phyloP scores from a whole-genome alignment of 768 basidiomycete genomes.

The Pholiota molesta region DNA sequence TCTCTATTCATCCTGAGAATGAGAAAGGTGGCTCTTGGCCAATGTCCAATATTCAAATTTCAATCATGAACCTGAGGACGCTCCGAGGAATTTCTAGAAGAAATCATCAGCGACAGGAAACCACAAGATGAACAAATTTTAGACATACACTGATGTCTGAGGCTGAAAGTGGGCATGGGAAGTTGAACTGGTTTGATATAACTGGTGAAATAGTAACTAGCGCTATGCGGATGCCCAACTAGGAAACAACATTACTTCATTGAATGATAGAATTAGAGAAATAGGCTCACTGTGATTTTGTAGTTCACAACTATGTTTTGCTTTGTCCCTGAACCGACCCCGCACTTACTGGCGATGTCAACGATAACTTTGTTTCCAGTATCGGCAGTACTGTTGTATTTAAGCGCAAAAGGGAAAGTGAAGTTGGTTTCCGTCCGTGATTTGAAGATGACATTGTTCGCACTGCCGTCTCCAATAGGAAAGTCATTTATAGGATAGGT shows the following conservation, averaged over 20 bases:
- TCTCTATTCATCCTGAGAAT: background rate
- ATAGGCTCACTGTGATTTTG: slow-evolving; percentile 58
- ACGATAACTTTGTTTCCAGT: slow-evolving; percentile 56
- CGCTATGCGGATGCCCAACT: slow-evolving; percentile 71
- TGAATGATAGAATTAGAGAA: slow-evolving; percentile 1
- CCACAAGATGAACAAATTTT: background rate
- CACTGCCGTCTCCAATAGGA: slow-evolving; percentile 62
- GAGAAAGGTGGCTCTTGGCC: background rate
- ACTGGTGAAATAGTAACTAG: slow-evolving; percentile 68
- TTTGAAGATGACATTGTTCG: slow-evolving; percentile 48
- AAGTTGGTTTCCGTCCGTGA: slow-evolving; percentile 63
- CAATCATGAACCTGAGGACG: background rate
- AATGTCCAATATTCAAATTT: too few species aligned
- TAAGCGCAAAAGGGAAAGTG: slow-evolving; percentile 75
- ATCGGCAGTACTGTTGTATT: slow-evolving; percentile 58
- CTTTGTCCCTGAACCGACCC: slow-evolving; percentile 41
- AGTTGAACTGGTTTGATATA: slow-evolving; percentile 60
- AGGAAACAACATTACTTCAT: slow-evolving; percentile 3
- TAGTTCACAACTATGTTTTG: slow-evolving; percentile 62
- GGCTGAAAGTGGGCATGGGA: slow-evolving; percentile 60
- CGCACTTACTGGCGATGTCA: slow-evolving; percentile 69
- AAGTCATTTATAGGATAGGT: slow-evolving; percentile 78
- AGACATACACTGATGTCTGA: slow-evolving; percentile 26
- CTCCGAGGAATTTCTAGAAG: slow-evolving; percentile 20
- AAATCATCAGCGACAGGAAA: slow-evolving; percentile 3